Percentiles rank a stretch among this genome's conserved stretches.
Conservation (phyloP, 176 grass and related monocot species). For the Triticum timopheevii region DNA sequence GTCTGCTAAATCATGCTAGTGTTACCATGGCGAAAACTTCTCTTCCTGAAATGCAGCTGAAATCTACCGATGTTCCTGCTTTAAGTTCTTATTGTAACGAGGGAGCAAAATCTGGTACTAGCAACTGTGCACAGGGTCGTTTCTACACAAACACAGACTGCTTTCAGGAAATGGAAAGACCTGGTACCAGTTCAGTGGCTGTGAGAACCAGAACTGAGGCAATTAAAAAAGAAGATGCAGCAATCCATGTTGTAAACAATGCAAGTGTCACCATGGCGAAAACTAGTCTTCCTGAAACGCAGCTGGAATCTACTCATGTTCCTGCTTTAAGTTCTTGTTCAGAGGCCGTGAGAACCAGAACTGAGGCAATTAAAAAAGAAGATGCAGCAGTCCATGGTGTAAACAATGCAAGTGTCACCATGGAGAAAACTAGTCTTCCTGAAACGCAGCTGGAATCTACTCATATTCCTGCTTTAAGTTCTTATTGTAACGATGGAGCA, state of each 20-base stretch:
- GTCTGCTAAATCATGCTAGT: slow-evolving; percentile 10
- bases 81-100: slow-evolving; percentile 31
- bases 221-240: background rate
- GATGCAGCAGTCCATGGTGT: background rate
- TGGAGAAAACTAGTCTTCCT: slow-evolving; percentile 12
- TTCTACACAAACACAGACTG: slow-evolving; percentile 13
- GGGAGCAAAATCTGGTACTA: slow-evolving; percentile 28
- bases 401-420: background rate
- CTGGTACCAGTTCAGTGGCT: background rate
- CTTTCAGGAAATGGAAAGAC: slow-evolving; percentile 5
- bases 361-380: background rate
- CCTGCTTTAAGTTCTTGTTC: slow-evolving; percentile 30
- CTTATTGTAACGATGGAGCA: slow-evolving; percentile 21
- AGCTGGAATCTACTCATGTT: slow-evolving; percentile 2
- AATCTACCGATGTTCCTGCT: background rate
- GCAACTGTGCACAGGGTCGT: slow-evolving; percentile 19
- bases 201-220: background rate
- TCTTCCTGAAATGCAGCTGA: slow-evolving; percentile 30
- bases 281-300: slow-evolving; percentile 16
- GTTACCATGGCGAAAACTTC: slow-evolving; percentile 14
- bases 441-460: slow-evolving; percentile 27
- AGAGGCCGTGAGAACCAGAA: background rate
- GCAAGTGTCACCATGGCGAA: slow-evolving; percentile 9
- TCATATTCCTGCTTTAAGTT: slow-evolving; percentile 12
- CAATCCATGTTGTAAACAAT: background rate